Base-by-base conservation (phyloP, 2,329 filamentous ascomycete genomes). In the Scedosporium boydii region DNA sequence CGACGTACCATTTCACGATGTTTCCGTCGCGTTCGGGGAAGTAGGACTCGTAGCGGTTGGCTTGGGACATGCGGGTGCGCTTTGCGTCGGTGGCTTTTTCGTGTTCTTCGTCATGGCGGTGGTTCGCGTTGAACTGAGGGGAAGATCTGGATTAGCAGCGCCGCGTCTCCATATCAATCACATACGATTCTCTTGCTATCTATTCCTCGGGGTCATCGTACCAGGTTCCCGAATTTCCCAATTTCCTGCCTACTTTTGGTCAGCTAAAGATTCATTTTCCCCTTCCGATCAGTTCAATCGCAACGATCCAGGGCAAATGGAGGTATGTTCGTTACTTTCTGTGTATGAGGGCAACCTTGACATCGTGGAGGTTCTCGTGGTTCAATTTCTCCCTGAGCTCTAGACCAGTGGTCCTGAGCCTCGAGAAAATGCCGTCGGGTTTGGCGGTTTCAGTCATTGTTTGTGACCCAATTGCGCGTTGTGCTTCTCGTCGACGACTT, bases 1-100 rank as follows among this genome's bases (percentile, higher is more conserved):
- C 95, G 10, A 98, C 91, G 75, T 97, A 98, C 93, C 93, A 99
- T 78, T 98, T 98, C 72, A 95, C 81, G 63, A 89, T 81, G 73
- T 98, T 97, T 29, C 87, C 89, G 10, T 93, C 87, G 53, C 88
- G 86, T 72, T 93, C 88, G 0, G 93, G 93, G 44, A 96, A 96
- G 75, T 90, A 99, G 3, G 91, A 96, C n/a, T 89, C 74, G 77
- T 92, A 98, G 51, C 93, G 87, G 71, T 98, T 87, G 14, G 84
- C 81, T 63, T 93, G 84, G 67, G 82, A 81, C 59, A 95, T 88
- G 16, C 77, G 81, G 21, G 81, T 83, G 63, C 95, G 85, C 77
- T 96, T 96, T 12, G 82, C 83, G 72, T 98, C 93, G 53, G 90
- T 93, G 9, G 75, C 80, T 73, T 93, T 81, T 73, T 98, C 95